Percentiles rank a stretch among this genome's conserved stretches.
Conservation (phyloP, 208 protist genomes). For the Acanthamoeba sp. region DNA sequence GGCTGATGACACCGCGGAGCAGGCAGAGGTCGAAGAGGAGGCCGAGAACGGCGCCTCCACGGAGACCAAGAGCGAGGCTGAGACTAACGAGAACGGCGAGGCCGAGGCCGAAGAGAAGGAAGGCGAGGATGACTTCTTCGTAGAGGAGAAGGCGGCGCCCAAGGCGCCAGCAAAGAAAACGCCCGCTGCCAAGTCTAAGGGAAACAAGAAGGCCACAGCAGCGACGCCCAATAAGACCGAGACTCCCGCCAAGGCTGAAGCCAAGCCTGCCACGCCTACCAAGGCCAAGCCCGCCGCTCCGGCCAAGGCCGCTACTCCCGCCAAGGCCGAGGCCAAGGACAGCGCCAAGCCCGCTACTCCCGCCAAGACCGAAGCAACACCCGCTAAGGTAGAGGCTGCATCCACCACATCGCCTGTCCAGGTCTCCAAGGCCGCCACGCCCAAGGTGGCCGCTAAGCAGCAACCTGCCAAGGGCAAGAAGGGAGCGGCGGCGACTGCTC, state of each 20-base stretch:
- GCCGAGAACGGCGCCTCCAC: neutral
- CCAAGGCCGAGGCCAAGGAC: neutral
- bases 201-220: neutral
- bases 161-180: neutral
- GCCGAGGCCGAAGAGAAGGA: neutral
- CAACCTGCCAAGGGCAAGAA: too few species aligned
- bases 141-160: neutral
- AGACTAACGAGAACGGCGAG: too few species aligned
- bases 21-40: neutral
- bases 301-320: too few species aligned
- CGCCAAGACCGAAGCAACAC: neutral
- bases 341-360: neutral
- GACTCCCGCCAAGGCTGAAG: too few species aligned
- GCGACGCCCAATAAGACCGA: neutral
- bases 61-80: neutral
- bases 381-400: too few species aligned
- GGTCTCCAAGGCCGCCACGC: too few species aligned
- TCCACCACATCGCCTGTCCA: too few species aligned
- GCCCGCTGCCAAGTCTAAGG: neutral
- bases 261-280: too few species aligned
- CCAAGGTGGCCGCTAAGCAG: too few species aligned
- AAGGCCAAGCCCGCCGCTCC: neutral
- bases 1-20: neutral
- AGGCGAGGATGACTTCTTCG: constrained; percentile 1
- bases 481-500: too few species aligned